Evolutionary conservation across 23 red algal genomes (phyloP).

Genomic region (Agarophyton chilense): DNA sequence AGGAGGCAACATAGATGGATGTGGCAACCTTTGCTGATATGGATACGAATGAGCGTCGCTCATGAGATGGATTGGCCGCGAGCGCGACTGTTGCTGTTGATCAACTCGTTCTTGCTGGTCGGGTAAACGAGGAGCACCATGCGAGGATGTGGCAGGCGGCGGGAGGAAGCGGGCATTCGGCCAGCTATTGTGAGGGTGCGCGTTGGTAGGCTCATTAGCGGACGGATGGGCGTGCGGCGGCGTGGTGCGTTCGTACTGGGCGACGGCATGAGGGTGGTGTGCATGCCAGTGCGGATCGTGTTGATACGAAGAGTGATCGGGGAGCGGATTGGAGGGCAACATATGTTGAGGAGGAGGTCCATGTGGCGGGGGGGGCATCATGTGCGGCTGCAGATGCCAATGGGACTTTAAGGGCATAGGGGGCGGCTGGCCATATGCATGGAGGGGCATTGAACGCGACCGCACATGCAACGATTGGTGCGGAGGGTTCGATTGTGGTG

Average conservation of each 20-base stretch:
- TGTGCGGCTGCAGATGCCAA: conserved; percentile 14
- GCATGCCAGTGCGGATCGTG: conserved; percentile 7
- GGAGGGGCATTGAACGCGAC: not conserved
- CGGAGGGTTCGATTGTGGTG: not conserved
- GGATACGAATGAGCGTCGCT: not conserved
- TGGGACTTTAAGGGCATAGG: not conserved
- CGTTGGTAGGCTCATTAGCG: not conserved
- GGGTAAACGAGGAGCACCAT: not conserved
- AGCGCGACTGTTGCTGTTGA: not conserved
- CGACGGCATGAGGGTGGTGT: not conserved
- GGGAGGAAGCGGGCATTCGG: not conserved
- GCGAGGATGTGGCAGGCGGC: not conserved
- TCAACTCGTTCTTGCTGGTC: not conserved
- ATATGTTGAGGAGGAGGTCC: not conserved
- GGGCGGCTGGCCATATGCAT: not conserved
- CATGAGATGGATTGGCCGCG: not conserved
- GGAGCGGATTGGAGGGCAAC: not conserved
- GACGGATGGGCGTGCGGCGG: conserved; percentile 2
- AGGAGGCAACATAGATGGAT: not conserved
- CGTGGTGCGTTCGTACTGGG: not conserved
- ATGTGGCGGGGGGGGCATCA: conserved; percentile 9
- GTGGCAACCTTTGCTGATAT: conserved; percentile 2
- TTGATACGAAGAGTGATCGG: conserved; percentile 21
- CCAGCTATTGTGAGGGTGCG: conserved; percentile 11
- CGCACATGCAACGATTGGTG: not conserved